Base-by-base conservation (phyloP, 1,284 basidiomycete species). In the Apiotrichum mycotoxinovorans region DNA sequence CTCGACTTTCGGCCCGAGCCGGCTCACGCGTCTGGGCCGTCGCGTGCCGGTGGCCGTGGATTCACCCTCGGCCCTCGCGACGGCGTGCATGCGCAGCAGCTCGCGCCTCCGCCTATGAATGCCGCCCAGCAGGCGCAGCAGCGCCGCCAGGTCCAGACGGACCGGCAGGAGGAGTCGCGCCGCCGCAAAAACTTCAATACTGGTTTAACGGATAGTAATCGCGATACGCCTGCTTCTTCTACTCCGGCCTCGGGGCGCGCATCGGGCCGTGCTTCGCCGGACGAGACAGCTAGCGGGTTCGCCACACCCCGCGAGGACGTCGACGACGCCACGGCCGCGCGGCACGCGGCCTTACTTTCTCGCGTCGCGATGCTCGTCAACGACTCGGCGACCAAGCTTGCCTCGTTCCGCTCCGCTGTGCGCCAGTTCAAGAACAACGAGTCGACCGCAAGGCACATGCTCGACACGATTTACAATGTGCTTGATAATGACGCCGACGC, bases 381-480 rank as follows among this genome's bases (percentile, higher is more conserved):
- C 9, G 88, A 90, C 60, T 86, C 90, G 0, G 80, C 82, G 12
- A 84, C 80, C 25, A 92, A 90, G 8, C 78, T 89, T 3, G 81
- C 87, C 1, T 87, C 88, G 0, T 87, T 94, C 66, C 86, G 87
- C 63, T 83, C 87, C 18, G 87, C 92, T 22, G 84, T 93, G 30
- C 85, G 90, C 15, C 84, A 87, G 27, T 98, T 87, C 77, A 83
- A 85, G 42, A 79, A 83, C 8, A 85, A 85, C 52, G 94, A 98
- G 72, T 86, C 85, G 17, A 85, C 83, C 23, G 88, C 91, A 0
- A 80, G 85, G 14, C 93, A 96, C 74, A 80, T 97, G 66, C 85
- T 97, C 47, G 87, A 87, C 42, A 95, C 90, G 0, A 81, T 95
- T 14, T 93, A 86, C 84, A 88, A 86, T 66, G 82, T 97, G 20